Evolutionary conservation across 371 early-diverging fungal species (phyloP).

Genomic region (Mucor racemosus): DNA sequence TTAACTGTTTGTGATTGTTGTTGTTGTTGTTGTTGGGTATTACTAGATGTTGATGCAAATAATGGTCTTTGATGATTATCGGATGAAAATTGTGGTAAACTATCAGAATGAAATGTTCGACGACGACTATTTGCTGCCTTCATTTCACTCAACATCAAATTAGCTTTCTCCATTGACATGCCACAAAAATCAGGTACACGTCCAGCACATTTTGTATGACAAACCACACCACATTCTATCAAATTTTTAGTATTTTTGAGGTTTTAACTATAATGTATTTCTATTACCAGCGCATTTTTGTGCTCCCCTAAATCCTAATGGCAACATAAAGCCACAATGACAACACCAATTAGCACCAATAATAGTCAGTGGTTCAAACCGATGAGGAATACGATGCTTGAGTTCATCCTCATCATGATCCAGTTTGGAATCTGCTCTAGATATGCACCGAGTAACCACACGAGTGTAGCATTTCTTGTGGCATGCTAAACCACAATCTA

Average conservation of each 20-base stretch:
- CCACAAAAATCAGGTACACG: slow-evolving; percentile 96
- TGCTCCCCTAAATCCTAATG: slow-evolving; percentile 73
- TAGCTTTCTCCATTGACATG: slow-evolving; percentile 82
- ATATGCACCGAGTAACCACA: slow-evolving; percentile 90
- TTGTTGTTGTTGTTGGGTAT: slow-evolving; percentile 18
- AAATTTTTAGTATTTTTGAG: neutral
- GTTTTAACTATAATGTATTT: neutral
- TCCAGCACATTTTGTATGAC: slow-evolving; percentile 86
- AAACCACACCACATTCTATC: slow-evolving; percentile 78
- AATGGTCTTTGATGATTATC: slow-evolving; percentile 25
- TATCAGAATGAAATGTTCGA: slow-evolving; percentile 28
- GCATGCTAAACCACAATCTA: slow-evolving; percentile 92
- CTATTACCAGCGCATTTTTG: slow-evolving; percentile 57
- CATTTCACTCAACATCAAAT: slow-evolving; percentile 78
- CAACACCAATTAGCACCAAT: slow-evolving; percentile 90
- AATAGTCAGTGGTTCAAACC: slow-evolving; percentile 77
- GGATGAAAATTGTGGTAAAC: slow-evolving; percentile 6
- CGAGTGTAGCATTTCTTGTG: slow-evolving; percentile 88
- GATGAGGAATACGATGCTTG: slow-evolving; percentile 92
- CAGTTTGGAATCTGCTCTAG: slow-evolving; percentile 57
- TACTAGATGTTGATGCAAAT: slow-evolving; percentile 21
- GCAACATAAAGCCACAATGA: slow-evolving; percentile 95
- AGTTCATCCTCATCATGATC: slow-evolving; percentile 66
- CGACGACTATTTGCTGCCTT: slow-evolving; percentile 66
- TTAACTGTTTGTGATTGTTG: neutral